phyloP scores from a whole-genome alignment of 2,329 filamentous ascomycete species.

The Pseudogymnoascus sp. region DNA sequence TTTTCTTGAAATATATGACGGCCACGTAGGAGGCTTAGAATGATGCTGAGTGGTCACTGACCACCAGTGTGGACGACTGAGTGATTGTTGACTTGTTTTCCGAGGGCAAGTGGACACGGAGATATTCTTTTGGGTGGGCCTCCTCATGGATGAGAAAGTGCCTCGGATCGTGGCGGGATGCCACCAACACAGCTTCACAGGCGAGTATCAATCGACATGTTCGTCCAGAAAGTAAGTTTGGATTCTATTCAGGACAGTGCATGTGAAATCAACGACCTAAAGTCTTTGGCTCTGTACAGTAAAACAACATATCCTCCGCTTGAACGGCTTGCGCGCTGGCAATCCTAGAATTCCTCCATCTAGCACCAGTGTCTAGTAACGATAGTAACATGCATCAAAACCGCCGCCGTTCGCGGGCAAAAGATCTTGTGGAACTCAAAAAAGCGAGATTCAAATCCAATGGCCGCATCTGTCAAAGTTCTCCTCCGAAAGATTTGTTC shows the following conservation, averaged over 20 bases:
- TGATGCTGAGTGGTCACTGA: neutral
- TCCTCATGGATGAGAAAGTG: neutral
- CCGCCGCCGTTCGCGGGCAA: neutral
- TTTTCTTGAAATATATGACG: neutral
- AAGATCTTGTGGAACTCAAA: neutral
- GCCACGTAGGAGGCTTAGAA: neutral
- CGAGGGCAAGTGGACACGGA: neutral
- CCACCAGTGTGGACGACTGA: neutral
- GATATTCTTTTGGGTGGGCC: neutral
- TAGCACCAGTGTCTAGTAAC: conserved; percentile 1
- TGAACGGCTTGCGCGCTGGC: neutral
- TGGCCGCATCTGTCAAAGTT: neutral
- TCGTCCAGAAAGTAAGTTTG: neutral
- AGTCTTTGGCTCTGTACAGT: neutral
- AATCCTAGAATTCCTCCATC: neutral
- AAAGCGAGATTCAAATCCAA: neutral
- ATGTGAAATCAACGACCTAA: neutral
- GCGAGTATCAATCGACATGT: neutral
- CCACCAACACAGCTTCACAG: neutral
- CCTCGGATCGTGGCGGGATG: neutral
- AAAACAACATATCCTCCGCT: neutral
- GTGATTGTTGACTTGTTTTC: neutral
- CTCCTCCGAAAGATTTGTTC: no score
- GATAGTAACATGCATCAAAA: neutral
- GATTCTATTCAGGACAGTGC: neutral